Conservation (phyloP, 1,284 basidiomycete species). For the Thelephora terrestris region DNA sequence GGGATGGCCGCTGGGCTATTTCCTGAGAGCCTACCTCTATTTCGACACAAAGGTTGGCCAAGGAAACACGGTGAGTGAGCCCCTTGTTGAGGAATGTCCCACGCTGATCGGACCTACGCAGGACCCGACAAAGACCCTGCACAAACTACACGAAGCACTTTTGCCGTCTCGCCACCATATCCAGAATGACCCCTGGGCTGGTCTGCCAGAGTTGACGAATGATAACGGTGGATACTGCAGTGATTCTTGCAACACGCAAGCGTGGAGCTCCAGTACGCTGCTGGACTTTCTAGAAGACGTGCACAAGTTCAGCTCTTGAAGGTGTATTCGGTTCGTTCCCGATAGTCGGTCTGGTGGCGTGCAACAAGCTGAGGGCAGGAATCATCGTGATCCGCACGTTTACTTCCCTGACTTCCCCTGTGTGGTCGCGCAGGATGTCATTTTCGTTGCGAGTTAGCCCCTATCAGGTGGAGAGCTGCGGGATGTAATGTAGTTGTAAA, state of each 20-base stretch:
- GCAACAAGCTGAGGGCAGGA: no score
- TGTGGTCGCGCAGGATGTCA: no score
- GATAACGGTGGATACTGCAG: constrained; percentile 69
- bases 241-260: constrained; percentile 88
- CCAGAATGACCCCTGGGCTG: constrained; percentile 76
- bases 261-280: constrained; percentile 85
- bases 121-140: constrained; percentile 65
- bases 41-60: constrained; percentile 61
- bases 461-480: no score
- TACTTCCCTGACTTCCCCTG: no score
- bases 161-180: constrained; percentile 67
- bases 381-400: no score
- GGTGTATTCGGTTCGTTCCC: neutral
- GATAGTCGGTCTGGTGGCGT: no score
- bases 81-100: neutral
- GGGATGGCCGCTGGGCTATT: constrained; percentile 94
- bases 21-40: constrained; percentile 84
- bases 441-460: no score
- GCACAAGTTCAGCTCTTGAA: constrained; percentile 27
- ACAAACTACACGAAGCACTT: constrained; percentile 69
- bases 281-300: constrained; percentile 79
- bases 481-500: no score
- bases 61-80: constrained; percentile 52
- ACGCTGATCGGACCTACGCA: constrained; percentile 19
- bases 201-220: constrained; percentile 88